Evolutionary conservation across 305 asterid species (phyloP), one percentile per base, ranked within the genome.

Genomic region (Petunia hybrid): DNA sequence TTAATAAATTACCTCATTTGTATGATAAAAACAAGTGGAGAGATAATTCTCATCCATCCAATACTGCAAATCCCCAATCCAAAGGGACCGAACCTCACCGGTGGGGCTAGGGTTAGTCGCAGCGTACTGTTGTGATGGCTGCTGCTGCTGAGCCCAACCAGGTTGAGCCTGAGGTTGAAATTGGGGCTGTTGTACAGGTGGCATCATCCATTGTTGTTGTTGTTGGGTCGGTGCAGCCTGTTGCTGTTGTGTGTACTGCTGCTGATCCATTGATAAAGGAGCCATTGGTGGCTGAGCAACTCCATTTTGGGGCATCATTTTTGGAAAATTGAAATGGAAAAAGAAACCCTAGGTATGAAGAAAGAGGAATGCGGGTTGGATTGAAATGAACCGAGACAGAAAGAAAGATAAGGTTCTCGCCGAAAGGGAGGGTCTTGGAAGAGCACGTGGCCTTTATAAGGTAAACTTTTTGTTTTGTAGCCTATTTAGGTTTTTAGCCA

Each of bases 41-140:
- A 93, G 91, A 81, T 91, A 93, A 85, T 69, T 89, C 87, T 93
- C 98, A 77, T 93, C 97, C 98, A 93, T 93, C 95, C 95, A 93
- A 82, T 85, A 88, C 92, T 91, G 98, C 81, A 93, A 93, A 82
- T 93, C 97, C 39, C 98, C 98, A 85, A 93, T 90, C 98, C 98
- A 93, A 10, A 93, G 92, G 60, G 97, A 88, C 41, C 93, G 89
- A 82, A 91, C 76, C 88, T 93, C 98, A 12, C 16, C 78, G 10
- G 22, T 51, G 10, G 63, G 14, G 66, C 71, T 85, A 38, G 79
- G 74, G 36, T 76, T 86, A 9, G 80, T 80, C 1, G 66, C 87
- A 6, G 89, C 97, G 77, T 90, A 89, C 65, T 86, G 93, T 86
- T 88, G 94, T 65, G 84, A 82, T 79, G 85, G 14, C 80, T 76